Percentiles rank a stretch among this genome's conserved stretches.
phyloP scores from a whole-genome alignment of 306 rosid genomes.

The Fagus sylvatica region DNA sequence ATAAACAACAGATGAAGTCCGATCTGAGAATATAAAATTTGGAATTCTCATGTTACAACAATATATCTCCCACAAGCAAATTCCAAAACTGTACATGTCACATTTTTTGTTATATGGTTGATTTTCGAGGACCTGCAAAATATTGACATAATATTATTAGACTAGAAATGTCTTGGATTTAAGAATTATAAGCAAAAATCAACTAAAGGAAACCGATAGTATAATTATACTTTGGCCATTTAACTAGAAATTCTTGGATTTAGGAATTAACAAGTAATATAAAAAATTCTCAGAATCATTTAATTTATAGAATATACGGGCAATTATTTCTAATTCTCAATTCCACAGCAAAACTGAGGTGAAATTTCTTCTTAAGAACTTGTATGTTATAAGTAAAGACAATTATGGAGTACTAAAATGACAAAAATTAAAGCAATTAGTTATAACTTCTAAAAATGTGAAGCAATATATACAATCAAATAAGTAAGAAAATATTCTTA shows the following conservation, averaged over 20 bases:
- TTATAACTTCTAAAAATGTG: too few relatives aligned
- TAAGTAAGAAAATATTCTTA: too few relatives aligned
- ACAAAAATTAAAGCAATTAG: too few relatives aligned
- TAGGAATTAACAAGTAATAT: neutral
- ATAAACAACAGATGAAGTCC: neutral
- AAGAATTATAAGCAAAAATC: neutral
- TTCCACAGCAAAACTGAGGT: too few relatives aligned
- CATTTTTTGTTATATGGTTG: conserved; percentile 10
- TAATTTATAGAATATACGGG: neutral
- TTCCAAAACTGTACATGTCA: conserved; percentile 13
- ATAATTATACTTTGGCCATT: neutral
- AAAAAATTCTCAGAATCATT: neutral
- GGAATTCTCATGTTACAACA: neutral
- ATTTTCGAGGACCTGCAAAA: conserved; percentile 6
- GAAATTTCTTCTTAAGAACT: too few relatives aligned
- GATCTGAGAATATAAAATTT: neutral
- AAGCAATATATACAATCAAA: too few relatives aligned
- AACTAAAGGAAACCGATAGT: neutral
- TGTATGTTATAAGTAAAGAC: too few relatives aligned
- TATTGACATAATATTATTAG: neutral
- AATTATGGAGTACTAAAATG: too few relatives aligned
- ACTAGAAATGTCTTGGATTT: too few relatives aligned
- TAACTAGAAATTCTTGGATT: too few relatives aligned
- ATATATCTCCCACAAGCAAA: conserved; percentile 26
- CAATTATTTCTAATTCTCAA: neutral